Base-by-base conservation (phyloP, 2,329 filamentous ascomycete species). In the Botrytis fragariae region DNA sequence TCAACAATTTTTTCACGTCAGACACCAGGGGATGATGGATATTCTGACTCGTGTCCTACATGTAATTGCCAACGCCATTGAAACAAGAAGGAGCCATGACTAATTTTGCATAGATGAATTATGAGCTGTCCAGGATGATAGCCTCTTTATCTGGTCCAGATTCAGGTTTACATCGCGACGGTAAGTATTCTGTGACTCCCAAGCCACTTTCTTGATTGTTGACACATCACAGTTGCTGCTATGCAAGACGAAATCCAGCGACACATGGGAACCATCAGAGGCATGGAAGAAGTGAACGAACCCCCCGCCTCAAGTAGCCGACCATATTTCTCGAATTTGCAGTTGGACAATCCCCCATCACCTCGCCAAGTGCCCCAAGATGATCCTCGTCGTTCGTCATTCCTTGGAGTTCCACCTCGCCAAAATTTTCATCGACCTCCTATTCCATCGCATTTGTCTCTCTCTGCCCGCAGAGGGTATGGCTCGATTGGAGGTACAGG, bases 321-420 rank as follows among this genome's bases (percentile, higher is more conserved):
- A 75, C 87, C 88, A 65, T 93, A 90, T 82, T 91, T 93, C 77
- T 84, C 88, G 61, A 88, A 86, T 77, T 83, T 86, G 72, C 82
- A 84, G 8, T 79, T 93, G 37, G 93, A 95, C 75, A 91, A 93
- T 74, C 88, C 91, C 1, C 94, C 95, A 18, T 98, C 95, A 59
- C 95, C 95, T 32, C 90, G 94, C 75, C 95, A 97, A 83, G 84
- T 95, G 76, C 90, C 94, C 16, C 92, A 95, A 79, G 95, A 97
- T 79, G 95, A 97, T 74, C 89, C 90, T 72, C 91, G 94, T 74
- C 88, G 93, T 37, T 94, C 91, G 69, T 85, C 95, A 68, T 86
- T 89, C 72, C 87, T 90, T 68, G 72, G 73, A 20, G 71, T 75
- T 18, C 75, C 77, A 48, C 86, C 88, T 70, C 84, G 87, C 75